Base-by-base conservation (phyloP, 345 rosid species). In the Camelina hispida region DNA sequence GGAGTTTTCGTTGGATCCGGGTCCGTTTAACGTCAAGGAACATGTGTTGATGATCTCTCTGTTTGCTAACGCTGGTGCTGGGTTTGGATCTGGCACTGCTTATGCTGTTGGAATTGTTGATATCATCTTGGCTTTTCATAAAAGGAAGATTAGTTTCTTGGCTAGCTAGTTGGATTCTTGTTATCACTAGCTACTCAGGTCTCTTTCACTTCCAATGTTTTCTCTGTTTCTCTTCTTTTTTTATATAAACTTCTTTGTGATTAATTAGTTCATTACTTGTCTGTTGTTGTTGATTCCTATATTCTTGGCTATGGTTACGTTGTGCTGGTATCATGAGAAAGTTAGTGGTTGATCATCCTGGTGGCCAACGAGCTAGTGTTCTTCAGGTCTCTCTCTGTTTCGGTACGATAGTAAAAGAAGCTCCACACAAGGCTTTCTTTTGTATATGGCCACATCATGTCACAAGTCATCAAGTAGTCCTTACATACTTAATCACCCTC, bases 271-370 rank as follows among this genome's bases (percentile, higher is more conserved):
- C 35, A 16, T 16, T 0, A 48, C 23, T 68, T 25, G n/a, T 32
- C 1, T 23, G 25, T 23, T 57, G 13, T 28, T 74, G 10, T 67
- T 66, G 62, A 16, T 34, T 59, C 72, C n/a, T n/a, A 87, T 89
- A 77, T 87, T 38, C 40, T 88, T 72, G 92, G 92, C 5, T 88
- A 86, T 68, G 90, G n/a, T n/a, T n/a, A n/a, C n/a, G 92, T 43
- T 86, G 92, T 89, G 90, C 92, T 17, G 92, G 89, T 34, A 76
- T 88, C 25, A 64, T 88, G 83, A 82, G 92, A 72, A 86, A 79
- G 73, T 80, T 73, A 25, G 88, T 88, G 25, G 88, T 88, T 50
- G 89, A 88, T 50, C 89, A 89, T 52, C 84, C 88, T 88, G 92
- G 92, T 88, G 92, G 92, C 92, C 92, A 1, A 48, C 67, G 59